Evolutionary conservation across 305 asterid genomes (phyloP), one percentile per base, ranked within the genome.

Genomic region (Euphrasia arctica): DNA sequence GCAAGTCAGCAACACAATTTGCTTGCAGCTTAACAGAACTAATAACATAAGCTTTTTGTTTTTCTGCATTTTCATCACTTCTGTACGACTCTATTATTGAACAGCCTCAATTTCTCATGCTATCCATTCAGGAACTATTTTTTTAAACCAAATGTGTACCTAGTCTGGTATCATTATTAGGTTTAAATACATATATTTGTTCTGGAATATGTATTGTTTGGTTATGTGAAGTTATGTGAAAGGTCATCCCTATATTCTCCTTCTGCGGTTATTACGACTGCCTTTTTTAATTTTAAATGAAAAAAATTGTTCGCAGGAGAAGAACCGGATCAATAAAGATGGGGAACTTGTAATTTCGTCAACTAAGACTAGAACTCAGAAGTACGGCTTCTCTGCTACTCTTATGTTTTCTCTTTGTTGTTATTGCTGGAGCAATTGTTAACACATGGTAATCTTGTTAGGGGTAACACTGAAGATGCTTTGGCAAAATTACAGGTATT

Each of bases 321-420:
- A 87, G 78, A 92, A 89, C 70, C 79, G 95, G 68, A 92, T 92
- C 73, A 92, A 92, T 70, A 89, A 76, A 76, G 98, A 92, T 69
- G 97, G 98, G 71, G 97, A 89, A 73, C 83, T 92, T 51, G 96
- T 92, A 76, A 89, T 89, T 64, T 82, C 97, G 62, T 92, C 98
- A 58, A 85, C 96, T 10, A 92, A 80, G 79, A 92, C 96, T 42
- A 82, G 97, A 77, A 84, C 97, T 56, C 98, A 89, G 63, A 89
- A 89, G 98, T 92, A 58, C 74, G 70, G 66, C 73, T 74, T 73
- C 68, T 70, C 66, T 58, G 39, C 64, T 63, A 39, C 25, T 39
- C 39, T 65, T 54, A 56, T 56, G 39, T 66, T 56, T 54, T 8
- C 56, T 61, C 59, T 54, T 69, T 31, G 12, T 63, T 25, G 49